Evolutionary conservation across 192 early-diverging fungal species (phyloP).

Genomic region (Coemansia sp.): DNA sequence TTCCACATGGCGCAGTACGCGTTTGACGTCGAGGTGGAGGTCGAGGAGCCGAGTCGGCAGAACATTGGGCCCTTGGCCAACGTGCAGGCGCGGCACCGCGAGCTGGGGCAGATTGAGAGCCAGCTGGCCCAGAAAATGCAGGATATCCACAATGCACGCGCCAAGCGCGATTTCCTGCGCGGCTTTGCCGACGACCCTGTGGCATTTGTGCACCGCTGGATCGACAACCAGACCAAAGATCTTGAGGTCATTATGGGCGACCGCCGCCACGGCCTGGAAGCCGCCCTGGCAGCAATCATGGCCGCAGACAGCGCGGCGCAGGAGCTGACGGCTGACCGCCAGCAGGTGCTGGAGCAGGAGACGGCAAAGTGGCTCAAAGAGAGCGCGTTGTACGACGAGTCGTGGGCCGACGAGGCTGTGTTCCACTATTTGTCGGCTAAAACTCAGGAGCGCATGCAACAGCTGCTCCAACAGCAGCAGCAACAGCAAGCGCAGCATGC

Average conservation of each 20-base stretch:
- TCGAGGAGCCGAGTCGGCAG: constrained; percentile 69
- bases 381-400: constrained; percentile 50
- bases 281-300: constrained; percentile 47
- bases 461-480: constrained; percentile 43
- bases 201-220: constrained; percentile 90
- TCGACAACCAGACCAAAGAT: constrained; percentile 89
- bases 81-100: constrained; percentile 53
- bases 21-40: constrained; percentile 90
- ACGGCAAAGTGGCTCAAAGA: constrained; percentile 52
- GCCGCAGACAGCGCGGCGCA: constrained; percentile 25
- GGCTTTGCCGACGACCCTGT: constrained; percentile 83
- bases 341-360: constrained; percentile 33
- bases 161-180: constrained; percentile 91
- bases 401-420: constrained; percentile 84
- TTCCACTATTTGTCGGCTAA: constrained; percentile 85
- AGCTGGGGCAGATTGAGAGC: constrained; percentile 48
- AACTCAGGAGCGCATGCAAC: constrained; percentile 54
- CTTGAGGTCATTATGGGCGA: constrained; percentile 70
- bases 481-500: constrained; percentile 18
- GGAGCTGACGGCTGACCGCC: constrained; percentile 30
- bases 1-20: constrained; percentile 73
- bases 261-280: constrained; percentile 45
- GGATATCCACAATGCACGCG: constrained; percentile 82
- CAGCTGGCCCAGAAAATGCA: constrained; percentile 77
- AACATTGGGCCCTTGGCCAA: constrained; percentile 57